A percentile compares a stretch with the other conserved stretches of the same genome.
Conservation (phyloP, 257 asterid genomes). For the Catharanthus roseus region DNA sequence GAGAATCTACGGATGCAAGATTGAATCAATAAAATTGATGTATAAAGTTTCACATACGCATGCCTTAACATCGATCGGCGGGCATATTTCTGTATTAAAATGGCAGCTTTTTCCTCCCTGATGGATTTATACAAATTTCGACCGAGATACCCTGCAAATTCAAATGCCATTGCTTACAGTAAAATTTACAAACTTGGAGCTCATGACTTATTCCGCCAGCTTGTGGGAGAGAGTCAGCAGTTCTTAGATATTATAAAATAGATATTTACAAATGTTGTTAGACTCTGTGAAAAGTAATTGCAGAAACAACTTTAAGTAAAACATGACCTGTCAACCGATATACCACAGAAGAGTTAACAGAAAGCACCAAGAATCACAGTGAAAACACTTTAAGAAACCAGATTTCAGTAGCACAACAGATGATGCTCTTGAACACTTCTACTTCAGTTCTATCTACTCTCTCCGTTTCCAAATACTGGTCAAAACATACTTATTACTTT, state of each 20-base stretch:
- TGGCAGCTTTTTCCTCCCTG: slow-evolving; percentile 64
- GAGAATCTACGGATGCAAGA: slow-evolving; percentile 73
- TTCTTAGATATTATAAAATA: too few species aligned
- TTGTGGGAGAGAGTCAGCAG: not conserved
- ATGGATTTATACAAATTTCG: slow-evolving; percentile 42
- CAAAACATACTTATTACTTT: too few species aligned
- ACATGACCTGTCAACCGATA: not conserved
- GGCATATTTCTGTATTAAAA: slow-evolving; percentile 59
- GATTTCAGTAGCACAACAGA: not conserved
- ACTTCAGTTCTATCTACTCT: not conserved
- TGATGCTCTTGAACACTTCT: not conserved
- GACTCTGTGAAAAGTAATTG: too few species aligned
- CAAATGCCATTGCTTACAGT: slow-evolving; percentile 2
- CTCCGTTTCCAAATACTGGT: too few species aligned
- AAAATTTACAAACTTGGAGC: not conserved
- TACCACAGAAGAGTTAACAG: not conserved
- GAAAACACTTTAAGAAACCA: not conserved
- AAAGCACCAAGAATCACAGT: not conserved
- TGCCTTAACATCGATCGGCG: slow-evolving; percentile 57
- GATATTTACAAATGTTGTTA: too few species aligned
- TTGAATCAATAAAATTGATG: slow-evolving; percentile 57
- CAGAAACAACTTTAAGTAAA: not conserved
- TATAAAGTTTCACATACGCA: slow-evolving; percentile 52
- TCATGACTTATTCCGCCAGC: not conserved
- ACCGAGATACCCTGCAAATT: slow-evolving; percentile 64